Conservation (phyloP, 192 early-diverging fungal genomes). For the Kappamyces sp. region DNA sequence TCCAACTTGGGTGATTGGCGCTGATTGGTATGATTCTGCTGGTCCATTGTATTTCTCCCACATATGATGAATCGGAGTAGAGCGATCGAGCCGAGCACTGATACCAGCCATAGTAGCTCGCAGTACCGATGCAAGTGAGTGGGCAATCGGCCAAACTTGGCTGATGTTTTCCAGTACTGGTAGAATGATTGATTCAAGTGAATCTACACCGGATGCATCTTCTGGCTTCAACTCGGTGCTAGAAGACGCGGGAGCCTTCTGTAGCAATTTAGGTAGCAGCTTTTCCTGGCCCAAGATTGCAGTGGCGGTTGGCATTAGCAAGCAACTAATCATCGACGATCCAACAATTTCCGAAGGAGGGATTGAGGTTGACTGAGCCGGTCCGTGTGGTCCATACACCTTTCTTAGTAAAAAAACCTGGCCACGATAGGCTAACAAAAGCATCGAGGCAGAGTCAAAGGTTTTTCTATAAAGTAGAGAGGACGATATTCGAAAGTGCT, state of each 20-base stretch:
- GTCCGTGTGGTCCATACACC: constrained; percentile 11
- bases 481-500: not conserved
- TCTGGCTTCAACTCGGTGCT: not conserved
- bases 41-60: too few relatives aligned
- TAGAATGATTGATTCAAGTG: constrained; percentile 11
- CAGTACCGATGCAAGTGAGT: not conserved
- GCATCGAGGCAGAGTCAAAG: constrained; percentile 7
- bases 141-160: constrained; percentile 14
- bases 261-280: constrained; percentile 4
- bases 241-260: not conserved
- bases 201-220: not conserved
- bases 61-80: not conserved
- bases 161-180: constrained; percentile 16
- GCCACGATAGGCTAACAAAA: constrained; percentile 16
- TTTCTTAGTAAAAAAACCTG: constrained; percentile 17
- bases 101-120: not conserved
- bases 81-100: not conserved
- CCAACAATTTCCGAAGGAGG: constrained; percentile 12
- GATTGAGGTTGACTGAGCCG: constrained; percentile 9
- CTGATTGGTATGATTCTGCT: not conserved
- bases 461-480: constrained; percentile 13
- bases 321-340: constrained; percentile 19
- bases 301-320: constrained; percentile 11
- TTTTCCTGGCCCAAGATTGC: constrained; percentile 2
- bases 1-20: not conserved